phyloP scores from a whole-genome alignment of 345 rosid species.

The Citrus inodora region DNA sequence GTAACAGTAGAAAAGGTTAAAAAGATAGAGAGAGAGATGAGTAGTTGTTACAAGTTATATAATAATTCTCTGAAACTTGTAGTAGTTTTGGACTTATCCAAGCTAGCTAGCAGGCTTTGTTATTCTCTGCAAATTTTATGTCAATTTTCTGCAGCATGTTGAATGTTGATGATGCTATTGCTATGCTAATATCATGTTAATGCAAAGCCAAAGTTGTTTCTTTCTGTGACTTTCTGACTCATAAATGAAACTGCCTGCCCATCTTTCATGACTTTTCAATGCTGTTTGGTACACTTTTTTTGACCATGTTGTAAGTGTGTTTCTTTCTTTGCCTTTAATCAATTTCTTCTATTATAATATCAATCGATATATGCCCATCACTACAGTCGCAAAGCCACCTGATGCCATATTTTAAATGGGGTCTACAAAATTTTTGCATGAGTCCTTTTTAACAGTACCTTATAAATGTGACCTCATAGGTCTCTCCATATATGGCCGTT shows the following conservation, averaged over 20 bases:
- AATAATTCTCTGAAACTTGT: constrained; percentile 6
- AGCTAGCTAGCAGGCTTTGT: constrained; percentile 5
- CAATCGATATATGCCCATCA: neutral
- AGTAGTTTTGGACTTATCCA: constrained; percentile 11
- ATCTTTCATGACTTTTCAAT: constrained; percentile 20
- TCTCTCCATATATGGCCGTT: neutral
- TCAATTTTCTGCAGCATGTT: neutral
- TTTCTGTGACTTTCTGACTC: constrained; percentile 1
- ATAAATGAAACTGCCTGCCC: constrained; percentile 24
- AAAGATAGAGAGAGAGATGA: neutral
- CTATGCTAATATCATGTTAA: neutral
- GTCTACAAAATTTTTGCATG: neutral
- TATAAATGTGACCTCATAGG: neutral
- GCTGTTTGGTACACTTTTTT: constrained; percentile 16
- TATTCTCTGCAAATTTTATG: constrained; percentile 8
- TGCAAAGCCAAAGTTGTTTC: constrained; percentile 10
- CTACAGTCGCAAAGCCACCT: neutral
- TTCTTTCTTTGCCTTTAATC: neutral
- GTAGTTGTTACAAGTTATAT: constrained; percentile 11
- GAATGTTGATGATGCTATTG: neutral
- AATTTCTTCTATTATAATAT: neutral
- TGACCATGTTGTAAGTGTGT: constrained; percentile 14
- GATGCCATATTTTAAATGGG: neutral
- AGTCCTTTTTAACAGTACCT: neutral
- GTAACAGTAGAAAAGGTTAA: neutral